A percentile compares a stretch with the other conserved stretches of the same genome.
Evolutionary conservation across 2,329 filamentous ascomycete genomes (phyloP).

Genomic region (Colletotrichum sansevieriae): DNA sequence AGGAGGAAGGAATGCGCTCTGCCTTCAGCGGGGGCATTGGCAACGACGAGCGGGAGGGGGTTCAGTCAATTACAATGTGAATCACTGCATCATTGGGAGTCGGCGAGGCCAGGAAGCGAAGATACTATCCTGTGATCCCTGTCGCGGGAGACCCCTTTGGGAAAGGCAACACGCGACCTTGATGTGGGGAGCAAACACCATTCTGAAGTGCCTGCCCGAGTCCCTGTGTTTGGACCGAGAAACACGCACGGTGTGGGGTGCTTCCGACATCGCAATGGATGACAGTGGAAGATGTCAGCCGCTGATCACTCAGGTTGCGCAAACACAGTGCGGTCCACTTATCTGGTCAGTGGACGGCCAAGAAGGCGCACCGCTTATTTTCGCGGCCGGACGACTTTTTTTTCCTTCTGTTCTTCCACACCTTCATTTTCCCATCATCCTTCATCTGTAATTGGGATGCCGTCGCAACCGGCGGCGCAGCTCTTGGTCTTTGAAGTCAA

Average conservation of each 20-base stretch:
- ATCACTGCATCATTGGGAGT: slow-evolving; percentile 11
- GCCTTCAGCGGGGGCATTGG: slow-evolving; percentile 2
- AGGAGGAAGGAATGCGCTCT: slow-evolving; percentile 17
- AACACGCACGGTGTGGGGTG: neutral
- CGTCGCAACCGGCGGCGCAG: slow-evolving; percentile 7
- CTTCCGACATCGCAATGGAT: neutral
- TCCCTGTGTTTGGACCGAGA: neutral
- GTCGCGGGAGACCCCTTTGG: slow-evolving; percentile 16
- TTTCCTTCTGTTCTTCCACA: neutral
- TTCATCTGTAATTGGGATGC: slow-evolving; percentile 4
- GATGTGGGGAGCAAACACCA: slow-evolving; percentile 15
- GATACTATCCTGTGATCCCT: slow-evolving; percentile 26
- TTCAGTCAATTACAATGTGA: neutral
- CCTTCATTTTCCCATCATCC: neutral
- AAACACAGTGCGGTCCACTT: slow-evolving; percentile 35
- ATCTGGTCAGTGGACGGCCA: slow-evolving; percentile 27
- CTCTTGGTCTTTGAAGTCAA: neutral
- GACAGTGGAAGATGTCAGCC: neutral
- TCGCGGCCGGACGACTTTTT: slow-evolving; percentile 14
- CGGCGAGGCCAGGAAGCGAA: slow-evolving; percentile 30
- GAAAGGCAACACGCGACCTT: slow-evolving; percentile 36
- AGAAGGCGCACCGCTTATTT: slow-evolving; percentile 35
- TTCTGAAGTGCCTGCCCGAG: neutral
- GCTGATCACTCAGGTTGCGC: neutral
- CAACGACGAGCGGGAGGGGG: slow-evolving; percentile 16